Base-by-base conservation (phyloP, 805 yeast genomes). In the Wickerhamomyces chaumierensis region DNA sequence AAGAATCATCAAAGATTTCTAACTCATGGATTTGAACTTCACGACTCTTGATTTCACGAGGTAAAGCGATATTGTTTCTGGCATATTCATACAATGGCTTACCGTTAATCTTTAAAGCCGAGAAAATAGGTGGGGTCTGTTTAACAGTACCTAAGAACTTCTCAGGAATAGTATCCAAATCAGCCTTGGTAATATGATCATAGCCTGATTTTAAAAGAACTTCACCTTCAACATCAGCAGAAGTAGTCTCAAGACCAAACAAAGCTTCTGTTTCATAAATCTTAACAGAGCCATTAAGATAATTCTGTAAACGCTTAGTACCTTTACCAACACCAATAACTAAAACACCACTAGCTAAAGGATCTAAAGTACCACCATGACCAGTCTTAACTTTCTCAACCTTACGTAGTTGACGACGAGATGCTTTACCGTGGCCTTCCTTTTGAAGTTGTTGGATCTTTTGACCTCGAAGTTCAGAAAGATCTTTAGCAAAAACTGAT, bases 321-420 rank as follows among this genome's bases (percentile, higher is more conserved):
- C 98, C 98, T 1, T 67, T 45, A 5, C 96, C 96, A n/a, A 92
- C 74, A 5, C 98, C 99, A 39, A 92, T 68, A 2, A 94, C 90
- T 33, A 84, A 58, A 1, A 90, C 88, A 11, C 99, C 99, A n/a
- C 87, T 78, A 0, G 99, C 99, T 33, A 84, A 61, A 0, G 97
- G 96, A 53, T 92, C 99, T 31, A 92, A 65, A 0, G 99, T 92
- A 9, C 99, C 99, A 16, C 98, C 99, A 58, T 92, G 99, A 1
- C 99, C 99, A 67, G 90, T 81, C 53, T 92, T 92, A 27, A 88
- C 77, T 49, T 78, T 78, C 5, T 61, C 48, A 4, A 72, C 63
- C 25, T 66, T 66, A 18, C 69, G 62, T 21, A 71, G 64, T 41
- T 73, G 71, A 39, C 73, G 69, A 42, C 71, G 68, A 34, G 74